phyloP scores from a whole-genome alignment of 257 asterid genomes.

The Haberlea rhodopensis region DNA sequence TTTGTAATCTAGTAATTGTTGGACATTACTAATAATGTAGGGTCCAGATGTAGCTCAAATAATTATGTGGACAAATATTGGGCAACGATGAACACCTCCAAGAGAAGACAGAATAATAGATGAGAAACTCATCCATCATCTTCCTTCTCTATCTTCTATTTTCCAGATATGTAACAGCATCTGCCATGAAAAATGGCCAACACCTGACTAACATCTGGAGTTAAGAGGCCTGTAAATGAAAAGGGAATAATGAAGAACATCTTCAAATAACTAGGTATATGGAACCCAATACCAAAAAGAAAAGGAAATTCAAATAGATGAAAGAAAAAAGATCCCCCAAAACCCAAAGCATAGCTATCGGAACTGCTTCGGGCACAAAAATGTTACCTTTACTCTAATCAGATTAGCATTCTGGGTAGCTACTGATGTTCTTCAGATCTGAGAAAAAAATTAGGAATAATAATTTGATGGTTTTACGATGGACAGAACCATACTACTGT shows the following conservation, averaged over 20 bases:
- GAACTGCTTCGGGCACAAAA: no score
- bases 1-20: not conserved
- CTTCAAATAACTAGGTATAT: no score
- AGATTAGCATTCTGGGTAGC: no score
- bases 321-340: not conserved
- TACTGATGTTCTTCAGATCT: no score
- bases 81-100: conserved; percentile 51
- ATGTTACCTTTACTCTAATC: no score
- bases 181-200: conserved; percentile 28
- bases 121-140: conserved; percentile 31
- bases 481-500: no score
- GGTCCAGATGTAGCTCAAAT: conserved; percentile 48
- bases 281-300: no score
- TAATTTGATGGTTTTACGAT: no score
- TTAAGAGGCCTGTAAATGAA: not conserved
- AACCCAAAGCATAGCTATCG: no score
- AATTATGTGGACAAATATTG: conserved; percentile 23
- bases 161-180: conserved; percentile 50
- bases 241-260: no score
- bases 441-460: no score
- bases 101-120: conserved; percentile 36
- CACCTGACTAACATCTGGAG: conserved; percentile 34
- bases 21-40: conserved; percentile 12
- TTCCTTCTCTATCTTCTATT: conserved; percentile 32
- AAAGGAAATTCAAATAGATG: no score